phyloP scores from a whole-genome alignment of 2,329 filamentous ascomycete genomes.

The Mycosphaerella arachidis region DNA sequence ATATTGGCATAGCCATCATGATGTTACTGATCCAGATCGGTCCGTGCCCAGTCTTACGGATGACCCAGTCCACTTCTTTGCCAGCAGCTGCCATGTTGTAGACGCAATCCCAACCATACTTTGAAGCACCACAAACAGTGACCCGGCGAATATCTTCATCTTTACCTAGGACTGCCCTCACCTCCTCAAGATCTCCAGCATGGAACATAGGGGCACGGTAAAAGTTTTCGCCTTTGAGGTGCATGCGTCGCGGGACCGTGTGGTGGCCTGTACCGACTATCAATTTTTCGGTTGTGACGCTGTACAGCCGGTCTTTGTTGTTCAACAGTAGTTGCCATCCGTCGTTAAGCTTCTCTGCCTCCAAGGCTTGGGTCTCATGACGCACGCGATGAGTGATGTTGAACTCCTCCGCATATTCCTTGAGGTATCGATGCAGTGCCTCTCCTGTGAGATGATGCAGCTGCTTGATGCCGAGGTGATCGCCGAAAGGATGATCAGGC shows the following conservation, averaged over 20 bases:
- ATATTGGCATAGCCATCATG: constrained; percentile 1
- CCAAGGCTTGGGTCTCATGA: constrained; percentile 5
- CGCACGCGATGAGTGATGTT: constrained; percentile 4
- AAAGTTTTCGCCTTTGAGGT: constrained; percentile 5
- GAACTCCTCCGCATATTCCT: constrained; percentile 7
- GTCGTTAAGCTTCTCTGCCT: constrained; percentile 9
- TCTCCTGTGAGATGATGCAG: constrained; percentile 7
- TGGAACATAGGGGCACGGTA: constrained; percentile 9
- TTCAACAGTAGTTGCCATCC: constrained; percentile 9
- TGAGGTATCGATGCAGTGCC: constrained; percentile 11
- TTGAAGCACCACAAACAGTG: constrained; percentile 11
- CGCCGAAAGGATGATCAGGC: constrained; percentile 10
- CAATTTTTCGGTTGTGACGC: constrained; percentile 9
- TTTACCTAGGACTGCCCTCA: constrained; percentile 1
- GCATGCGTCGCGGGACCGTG: constrained; percentile 1
- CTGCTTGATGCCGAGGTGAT: constrained; percentile 7
- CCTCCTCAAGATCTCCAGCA: constrained; percentile 1
- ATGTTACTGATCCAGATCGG: constrained; percentile 9
- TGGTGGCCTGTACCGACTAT: constrained; percentile 7
- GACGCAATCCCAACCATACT: constrained; percentile 12
- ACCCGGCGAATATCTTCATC: constrained; percentile 4
- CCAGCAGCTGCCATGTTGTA: constrained; percentile 11
- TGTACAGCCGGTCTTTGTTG: neutral
- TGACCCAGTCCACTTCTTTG: constrained; percentile 14
- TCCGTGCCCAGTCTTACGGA: constrained; percentile 12